Evolutionary conservation across 345 rosid species (phyloP), one percentile per base, ranked within the genome.

Genomic region (Salix koriyanagi): DNA sequence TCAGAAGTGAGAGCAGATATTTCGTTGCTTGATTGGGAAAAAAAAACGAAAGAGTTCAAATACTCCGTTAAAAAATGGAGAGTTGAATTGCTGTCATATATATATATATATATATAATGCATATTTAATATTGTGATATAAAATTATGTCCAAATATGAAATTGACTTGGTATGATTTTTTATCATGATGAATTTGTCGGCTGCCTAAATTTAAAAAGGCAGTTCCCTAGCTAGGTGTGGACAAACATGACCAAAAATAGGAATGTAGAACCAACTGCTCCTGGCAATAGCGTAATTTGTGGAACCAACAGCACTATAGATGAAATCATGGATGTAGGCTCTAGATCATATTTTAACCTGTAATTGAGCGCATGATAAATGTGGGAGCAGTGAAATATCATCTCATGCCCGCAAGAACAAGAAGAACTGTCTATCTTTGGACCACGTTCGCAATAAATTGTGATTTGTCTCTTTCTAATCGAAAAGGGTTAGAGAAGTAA

Each of bases 371-470:
- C 44, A 41, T 41, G 65, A 76, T 70, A 72, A 70, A 72, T n/a
- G 15, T 76, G 67, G 68, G n/a, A 46, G 78, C 74, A 14, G 41
- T 66, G 15, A 50, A 79, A 46, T 23, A 80, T 21, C 37, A 42
- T 42, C 41, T 25, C 39, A 46, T 58, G 74, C 66, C 71, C 5
- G 1, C 19, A 75, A 71, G 64, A 69, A 44, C 11, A 26, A 23
- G 37, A 70, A 46, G 37, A 70, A 46, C 3, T 28, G 28, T 58
- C 15, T 23, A 10, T 28, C 28, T 10, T 26, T 26, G 60, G 60
- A 16, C 73, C 60, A 46, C 16, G 60, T 14, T 7, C 7, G 13
- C 73, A 8, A 6, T 70, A 21, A 10, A n/a, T 36, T 48, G 16
- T 2, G 34, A 60, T 2, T 54, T 56, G 32, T n/a, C 44, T 56